phyloP scores from a whole-genome alignment of 2,329 filamentous ascomycete species.

The Purpureocillium takamizusanense region DNA sequence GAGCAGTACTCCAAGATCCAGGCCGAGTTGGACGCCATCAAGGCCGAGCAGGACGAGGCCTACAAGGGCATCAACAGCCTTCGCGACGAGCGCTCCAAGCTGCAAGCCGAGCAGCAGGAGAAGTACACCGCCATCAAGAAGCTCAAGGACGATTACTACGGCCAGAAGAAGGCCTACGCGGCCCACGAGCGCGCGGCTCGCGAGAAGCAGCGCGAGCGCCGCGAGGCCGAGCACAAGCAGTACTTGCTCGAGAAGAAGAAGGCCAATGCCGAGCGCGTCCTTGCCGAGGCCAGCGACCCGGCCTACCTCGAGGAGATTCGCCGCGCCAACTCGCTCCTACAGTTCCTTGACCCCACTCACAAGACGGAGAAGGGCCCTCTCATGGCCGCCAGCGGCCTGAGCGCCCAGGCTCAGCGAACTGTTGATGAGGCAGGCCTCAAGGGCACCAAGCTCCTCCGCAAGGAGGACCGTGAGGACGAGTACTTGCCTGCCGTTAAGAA shows the following conservation, averaged over 20 bases:
- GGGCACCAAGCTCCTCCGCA: conserved; percentile 74
- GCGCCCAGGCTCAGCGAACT: conserved; percentile 70
- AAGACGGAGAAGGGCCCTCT: conserved; percentile 57
- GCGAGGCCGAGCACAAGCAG: conserved; percentile 71
- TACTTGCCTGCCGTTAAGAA: conserved; percentile 76
- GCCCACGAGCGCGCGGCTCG: conserved; percentile 78
- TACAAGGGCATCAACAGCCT: conserved; percentile 82
- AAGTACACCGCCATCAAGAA: conserved; percentile 76
- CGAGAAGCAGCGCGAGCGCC: conserved; percentile 66
- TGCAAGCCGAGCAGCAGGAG: conserved; percentile 77
- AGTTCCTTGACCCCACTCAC: conserved; percentile 77
- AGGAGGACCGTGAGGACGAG: conserved; percentile 80
- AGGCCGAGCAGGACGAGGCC: conserved; percentile 82
- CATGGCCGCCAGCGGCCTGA: conserved; percentile 61
- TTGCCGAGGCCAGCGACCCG: conserved; percentile 73
- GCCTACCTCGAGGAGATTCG: conserved; percentile 92
- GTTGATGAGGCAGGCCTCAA: conserved; percentile 79
- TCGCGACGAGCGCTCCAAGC: conserved; percentile 75
- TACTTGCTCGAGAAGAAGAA: conserved; percentile 64
- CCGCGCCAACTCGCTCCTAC: conserved; percentile 76
- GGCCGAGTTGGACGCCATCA: conserved; percentile 81
- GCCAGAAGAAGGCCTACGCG: conserved; percentile 70
- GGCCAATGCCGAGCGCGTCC: conserved; percentile 65
- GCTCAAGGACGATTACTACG: conserved; percentile 83
- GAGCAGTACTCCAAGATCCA: conserved; percentile 81